Evolutionary conservation across 208 protist genomes (phyloP).

Genomic region (Leptomonas pyrrhocoris): DNA sequence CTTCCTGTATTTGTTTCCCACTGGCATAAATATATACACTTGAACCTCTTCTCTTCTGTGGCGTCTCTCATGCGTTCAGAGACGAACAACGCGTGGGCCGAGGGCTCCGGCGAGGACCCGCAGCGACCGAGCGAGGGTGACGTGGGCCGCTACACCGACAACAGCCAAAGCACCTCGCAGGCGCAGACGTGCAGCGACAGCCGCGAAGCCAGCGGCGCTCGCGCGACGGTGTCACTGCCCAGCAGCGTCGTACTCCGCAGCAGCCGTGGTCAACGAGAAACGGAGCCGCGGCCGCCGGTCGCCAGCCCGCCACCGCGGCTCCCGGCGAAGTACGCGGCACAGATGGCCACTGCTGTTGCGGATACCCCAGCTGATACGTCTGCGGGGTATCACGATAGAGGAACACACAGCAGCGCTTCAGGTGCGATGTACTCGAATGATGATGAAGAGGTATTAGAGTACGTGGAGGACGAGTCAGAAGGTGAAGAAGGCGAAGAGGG

Average conservation of each 20-base stretch:
- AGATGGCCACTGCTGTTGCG: not conserved
- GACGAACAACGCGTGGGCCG: slow-evolving; percentile 9
- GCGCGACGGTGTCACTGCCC: not conserved
- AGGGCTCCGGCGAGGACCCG: not conserved
- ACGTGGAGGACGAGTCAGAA: not conserved
- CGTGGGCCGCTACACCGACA: slow-evolving; percentile 12
- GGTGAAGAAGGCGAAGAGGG: not conserved
- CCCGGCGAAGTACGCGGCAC: not conserved
- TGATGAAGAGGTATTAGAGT: not conserved
- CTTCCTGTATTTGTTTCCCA: too few relatives aligned
- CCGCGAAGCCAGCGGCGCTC: not conserved
- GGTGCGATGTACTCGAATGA: slow-evolving; percentile 10
- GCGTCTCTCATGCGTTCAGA: slow-evolving; percentile 11
- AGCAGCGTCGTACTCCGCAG: not conserved
- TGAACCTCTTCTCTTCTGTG: not conserved
- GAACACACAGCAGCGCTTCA: not conserved
- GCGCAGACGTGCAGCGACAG: slow-evolving; percentile 9
- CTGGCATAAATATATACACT: too few relatives aligned
- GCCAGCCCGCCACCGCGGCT: slow-evolving; percentile 20
- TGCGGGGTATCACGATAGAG: not conserved
- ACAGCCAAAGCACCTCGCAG: slow-evolving; percentile 11
- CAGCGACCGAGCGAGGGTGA: not conserved
- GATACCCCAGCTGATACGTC: not conserved
- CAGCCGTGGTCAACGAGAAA: not conserved
- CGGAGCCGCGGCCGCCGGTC: not conserved